Evolutionary conservation across 345 rosid genomes (phyloP), one percentile per base, ranked within the genome.

Genomic region (Nasturtium officinale): DNA sequence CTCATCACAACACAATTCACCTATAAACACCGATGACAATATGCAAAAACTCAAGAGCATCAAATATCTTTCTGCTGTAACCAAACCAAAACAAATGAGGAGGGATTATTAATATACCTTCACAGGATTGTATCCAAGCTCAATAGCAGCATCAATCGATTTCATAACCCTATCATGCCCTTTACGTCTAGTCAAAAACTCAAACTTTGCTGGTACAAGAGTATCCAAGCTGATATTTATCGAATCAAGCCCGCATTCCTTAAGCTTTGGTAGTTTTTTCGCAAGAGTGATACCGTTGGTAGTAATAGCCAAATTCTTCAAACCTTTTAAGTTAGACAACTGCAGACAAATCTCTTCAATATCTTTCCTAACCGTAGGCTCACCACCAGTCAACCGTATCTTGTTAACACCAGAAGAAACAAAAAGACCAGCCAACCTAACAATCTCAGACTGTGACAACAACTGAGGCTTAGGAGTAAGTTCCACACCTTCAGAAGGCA

Each of bases 1-100:
- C 97, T 89, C 96, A 95, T 95, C 13, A 95, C 89, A 38, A 95
- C 97, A 70, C 96, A 91, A 47, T 94, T 94, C 25, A 94, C 97
- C 98, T 94, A 73, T 50, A 54, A 71, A 17, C 25, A 76, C 25
- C 62, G 13, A 9, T 5, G 28, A n/a, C 7, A 1, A 25, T 16
- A 60, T 12, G 16, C 48, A 70, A 64, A 72, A 50, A 15, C 66
- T 16, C 28, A n/a, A 7, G 1, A 62, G 51, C 61, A 76, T 47
- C 52, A 71, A 50, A 32, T 6, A 43, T 50, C 3, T 3, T 35
- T 52, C 63, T 56, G 7, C 26, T 20, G 63, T 69, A 65, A 29
- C 28, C 9, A 72, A 66, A 51, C 12, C 6, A 15, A 26, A 16
- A 7, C n/a, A 70, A 47, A 38, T 7, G 43, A 71, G 0, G 29